Evolutionary conservation across 2,329 filamentous ascomycete species (phyloP), one percentile per base, ranked within the genome.

Genomic region (Endothia cerciana): DNA sequence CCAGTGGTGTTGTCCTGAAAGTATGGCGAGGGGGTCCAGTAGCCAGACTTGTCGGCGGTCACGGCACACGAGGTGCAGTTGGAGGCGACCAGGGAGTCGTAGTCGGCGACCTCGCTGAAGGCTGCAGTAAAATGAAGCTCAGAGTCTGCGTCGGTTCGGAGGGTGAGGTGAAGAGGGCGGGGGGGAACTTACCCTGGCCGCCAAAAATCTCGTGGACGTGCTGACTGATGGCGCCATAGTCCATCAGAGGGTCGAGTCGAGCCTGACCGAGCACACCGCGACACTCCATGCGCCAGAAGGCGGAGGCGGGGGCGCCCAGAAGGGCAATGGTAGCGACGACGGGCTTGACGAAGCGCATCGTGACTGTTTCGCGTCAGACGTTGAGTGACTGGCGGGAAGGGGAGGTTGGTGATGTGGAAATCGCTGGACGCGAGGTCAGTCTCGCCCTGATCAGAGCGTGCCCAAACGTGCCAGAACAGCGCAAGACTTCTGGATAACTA

Each of bases 211-310:
- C 81, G 77, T 97, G 93, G 28, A 85, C 84, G 77, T 97, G 93
- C 66, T 82, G 75, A 11, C 89, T 85, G 41, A 87, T 69, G 25
- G 73, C 40, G 60, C 87, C 89, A 2, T 84, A 85, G 66, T 87
- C 83, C 64, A 95, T 83, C 64, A 97, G 82, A 22, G 93, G 93
- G 74, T 97, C 93, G 49, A 97, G 82, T 65, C 92, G 87, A 60
- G 87, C 90, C 65, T 92, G 76, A 69, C 88, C 91, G 70, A 88
- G 82, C 57, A 85, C 84, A 64, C 88, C 89, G 71, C 87, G 90
- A 78, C 93, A 97, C 72, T 92, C 90, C 85, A 97, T 91, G 75
- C 93, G 92, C 92, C 92, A 97, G 78, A 97, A 97, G 67, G 91
- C 93, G 71, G 84, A 74, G 57, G 82, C 83, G 36, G 64, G 59